A percentile compares a stretch with the other conserved stretches of the same genome.
Conservation (phyloP, 2,329 filamentous ascomycete genomes). For the Alternaria sp. region DNA sequence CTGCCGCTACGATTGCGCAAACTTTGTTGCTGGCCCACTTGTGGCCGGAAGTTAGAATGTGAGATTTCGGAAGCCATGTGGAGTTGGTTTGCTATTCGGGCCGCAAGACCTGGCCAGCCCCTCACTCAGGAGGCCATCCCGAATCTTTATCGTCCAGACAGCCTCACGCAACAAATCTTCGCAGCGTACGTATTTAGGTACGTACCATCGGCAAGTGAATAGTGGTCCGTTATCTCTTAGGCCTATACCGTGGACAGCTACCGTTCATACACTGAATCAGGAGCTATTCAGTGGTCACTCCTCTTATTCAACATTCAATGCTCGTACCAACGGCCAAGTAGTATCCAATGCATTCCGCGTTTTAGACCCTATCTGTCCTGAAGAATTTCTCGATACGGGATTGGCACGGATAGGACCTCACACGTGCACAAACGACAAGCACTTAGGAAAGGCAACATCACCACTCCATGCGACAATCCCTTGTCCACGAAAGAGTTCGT, state of each 20-base stretch:
- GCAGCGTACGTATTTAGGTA: background rate
- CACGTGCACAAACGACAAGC: background rate
- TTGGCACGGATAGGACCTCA: background rate
- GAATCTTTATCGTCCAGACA: background rate
- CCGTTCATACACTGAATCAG: background rate
- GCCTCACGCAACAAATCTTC: background rate
- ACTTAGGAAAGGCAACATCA: background rate
- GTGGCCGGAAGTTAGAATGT: background rate
- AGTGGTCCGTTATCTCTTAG: background rate
- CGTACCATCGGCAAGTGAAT: background rate
- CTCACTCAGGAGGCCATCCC: background rate
- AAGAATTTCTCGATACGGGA: background rate
- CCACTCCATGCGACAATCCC: background rate
- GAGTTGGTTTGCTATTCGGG: background rate
- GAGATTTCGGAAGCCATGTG: constrained; percentile 9
- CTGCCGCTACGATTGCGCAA: constrained; percentile 7
- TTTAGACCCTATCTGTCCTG: background rate
- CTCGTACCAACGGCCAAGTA: background rate
- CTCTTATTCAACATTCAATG: too few species aligned
- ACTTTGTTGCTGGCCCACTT: constrained; percentile 2
- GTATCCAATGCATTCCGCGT: background rate
- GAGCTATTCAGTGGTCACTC: background rate
- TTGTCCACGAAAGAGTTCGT: background rate
- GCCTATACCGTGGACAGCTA: background rate
- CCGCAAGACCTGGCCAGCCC: background rate